A percentile compares a stretch with the other conserved stretches of the same genome.
phyloP scores from a whole-genome alignment of 108 stramenopile species.

The Discostella pseudostelligera region DNA sequence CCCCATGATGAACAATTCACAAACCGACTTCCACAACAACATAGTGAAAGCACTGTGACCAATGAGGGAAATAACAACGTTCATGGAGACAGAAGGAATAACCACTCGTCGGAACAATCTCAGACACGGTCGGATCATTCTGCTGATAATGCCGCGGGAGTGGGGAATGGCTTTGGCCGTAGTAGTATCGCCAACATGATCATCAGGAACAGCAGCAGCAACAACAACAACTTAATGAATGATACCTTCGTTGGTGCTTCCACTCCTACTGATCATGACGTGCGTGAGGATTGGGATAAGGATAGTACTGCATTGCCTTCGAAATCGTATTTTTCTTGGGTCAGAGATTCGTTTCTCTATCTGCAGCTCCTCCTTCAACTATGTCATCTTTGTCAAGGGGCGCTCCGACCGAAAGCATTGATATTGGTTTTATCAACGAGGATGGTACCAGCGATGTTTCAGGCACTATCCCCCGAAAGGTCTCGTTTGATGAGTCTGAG shows the following conservation, averaged over 20 bases:
- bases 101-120: background rate
- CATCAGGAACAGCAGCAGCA: background rate
- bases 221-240: background rate
- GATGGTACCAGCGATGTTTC: background rate
- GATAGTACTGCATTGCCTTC: too few relatives aligned
- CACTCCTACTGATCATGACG: too few relatives aligned
- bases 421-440: background rate
- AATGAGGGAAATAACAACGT: too few relatives aligned
- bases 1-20: too few relatives aligned
- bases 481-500: conserved; percentile 1
- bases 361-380: too few relatives aligned
- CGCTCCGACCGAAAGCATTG: background rate
- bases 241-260: too few relatives aligned
- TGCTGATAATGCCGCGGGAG: conserved; percentile 4
- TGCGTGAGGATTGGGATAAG: too few relatives aligned
- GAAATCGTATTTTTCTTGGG: too few relatives aligned
- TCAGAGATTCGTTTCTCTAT: too few relatives aligned
- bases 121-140: conserved; percentile 1
- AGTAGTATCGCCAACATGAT: background rate
- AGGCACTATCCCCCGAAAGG: background rate
- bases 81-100: too few relatives aligned
- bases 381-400: background rate
- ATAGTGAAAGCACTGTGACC: too few relatives aligned
- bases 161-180: background rate
- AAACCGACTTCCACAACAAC: too few relatives aligned